phyloP scores from a whole-genome alignment of 2,329 filamentous ascomycete species.

The Metarhizium rileyi region DNA sequence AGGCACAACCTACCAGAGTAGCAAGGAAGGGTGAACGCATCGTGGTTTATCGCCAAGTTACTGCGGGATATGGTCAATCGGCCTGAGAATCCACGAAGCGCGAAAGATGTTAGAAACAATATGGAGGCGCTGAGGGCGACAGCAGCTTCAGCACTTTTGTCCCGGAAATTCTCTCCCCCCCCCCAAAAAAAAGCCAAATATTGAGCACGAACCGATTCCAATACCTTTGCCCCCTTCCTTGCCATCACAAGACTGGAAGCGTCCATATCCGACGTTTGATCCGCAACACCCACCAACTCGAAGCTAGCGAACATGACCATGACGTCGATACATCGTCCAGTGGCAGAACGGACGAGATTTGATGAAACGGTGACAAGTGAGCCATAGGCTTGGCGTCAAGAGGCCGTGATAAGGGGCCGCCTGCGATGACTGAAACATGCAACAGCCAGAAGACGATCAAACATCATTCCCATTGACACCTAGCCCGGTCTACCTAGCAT shows the following conservation, averaged over 20 bases:
- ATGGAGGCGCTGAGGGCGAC: neutral
- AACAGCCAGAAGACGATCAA: too few species aligned
- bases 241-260: neutral
- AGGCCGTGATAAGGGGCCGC: too few species aligned
- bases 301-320: neutral
- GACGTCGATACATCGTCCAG: too few species aligned
- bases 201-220: neutral
- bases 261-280: neutral
- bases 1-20: neutral
- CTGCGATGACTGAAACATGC: too few species aligned
- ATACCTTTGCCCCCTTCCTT: too few species aligned
- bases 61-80: too few species aligned
- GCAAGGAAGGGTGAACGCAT: neutral
- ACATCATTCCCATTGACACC: neutral
- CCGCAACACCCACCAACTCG: neutral
- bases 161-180: neutral
- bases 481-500: constrained; percentile 2
- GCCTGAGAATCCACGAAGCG: too few species aligned
- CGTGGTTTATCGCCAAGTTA: neutral
- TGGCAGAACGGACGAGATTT: too few species aligned
- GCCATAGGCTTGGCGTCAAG: too few species aligned
- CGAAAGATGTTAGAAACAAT: neutral
- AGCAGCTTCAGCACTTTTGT: neutral
- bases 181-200: neutral
- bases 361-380: too few species aligned